Conservation (phyloP, 2,329 filamentous ascomycete genomes). For the Tolypocladium tropicale region DNA sequence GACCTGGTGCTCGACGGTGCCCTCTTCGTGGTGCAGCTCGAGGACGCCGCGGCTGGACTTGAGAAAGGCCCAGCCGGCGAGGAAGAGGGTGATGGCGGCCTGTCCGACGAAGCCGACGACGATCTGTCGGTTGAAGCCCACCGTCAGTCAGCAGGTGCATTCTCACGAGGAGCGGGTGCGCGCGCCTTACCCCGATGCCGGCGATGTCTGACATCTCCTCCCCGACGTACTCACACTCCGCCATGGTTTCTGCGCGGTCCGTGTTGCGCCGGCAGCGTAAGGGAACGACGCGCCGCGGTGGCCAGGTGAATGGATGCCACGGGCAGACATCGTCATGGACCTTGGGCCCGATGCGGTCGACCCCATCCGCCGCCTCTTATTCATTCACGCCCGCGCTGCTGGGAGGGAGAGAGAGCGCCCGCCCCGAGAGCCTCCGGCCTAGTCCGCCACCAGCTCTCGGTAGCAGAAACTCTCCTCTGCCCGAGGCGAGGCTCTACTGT, state of each 20-base stretch:
- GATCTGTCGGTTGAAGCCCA: slow-evolving; percentile 11
- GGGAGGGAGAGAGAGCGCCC: background rate
- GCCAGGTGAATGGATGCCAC: background rate
- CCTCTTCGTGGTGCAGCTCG: slow-evolving; percentile 14
- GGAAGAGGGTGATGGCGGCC: slow-evolving; percentile 7
- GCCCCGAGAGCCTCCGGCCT: background rate
- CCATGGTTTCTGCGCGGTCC: background rate
- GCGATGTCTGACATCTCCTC: slow-evolving; percentile 19
- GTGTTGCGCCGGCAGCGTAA: background rate
- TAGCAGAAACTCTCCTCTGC: background rate
- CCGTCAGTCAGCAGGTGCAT: background rate
- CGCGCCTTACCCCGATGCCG: slow-evolving; percentile 17
- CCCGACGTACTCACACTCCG: slow-evolving; percentile 14
- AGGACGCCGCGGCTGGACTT: slow-evolving; percentile 17
- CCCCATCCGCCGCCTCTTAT: no score
- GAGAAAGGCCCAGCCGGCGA: slow-evolving; percentile 22
- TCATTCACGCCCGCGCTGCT: background rate
- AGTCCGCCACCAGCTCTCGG: background rate
- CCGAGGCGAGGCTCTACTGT: no score
- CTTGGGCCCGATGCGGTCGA: background rate
- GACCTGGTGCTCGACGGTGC: slow-evolving; percentile 13
- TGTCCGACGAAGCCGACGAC: slow-evolving; percentile 21
- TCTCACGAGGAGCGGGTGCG: background rate
- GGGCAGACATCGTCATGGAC: background rate
- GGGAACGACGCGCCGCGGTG: background rate